Evolutionary conservation across 148 eudicot genomes (phyloP).

Genomic region (Agrostemma githago): DNA sequence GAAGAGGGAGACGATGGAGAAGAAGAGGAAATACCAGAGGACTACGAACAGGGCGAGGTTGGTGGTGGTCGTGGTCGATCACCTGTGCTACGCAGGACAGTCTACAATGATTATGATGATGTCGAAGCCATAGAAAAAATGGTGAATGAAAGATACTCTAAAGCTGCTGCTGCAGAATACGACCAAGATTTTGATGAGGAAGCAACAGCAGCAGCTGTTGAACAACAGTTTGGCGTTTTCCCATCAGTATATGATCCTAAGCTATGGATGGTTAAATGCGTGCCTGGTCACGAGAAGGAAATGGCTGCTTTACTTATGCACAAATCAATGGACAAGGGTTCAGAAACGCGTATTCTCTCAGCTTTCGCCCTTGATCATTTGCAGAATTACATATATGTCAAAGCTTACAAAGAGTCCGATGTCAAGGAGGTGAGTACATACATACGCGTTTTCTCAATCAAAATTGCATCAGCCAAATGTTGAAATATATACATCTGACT

Average conservation of each 20-base stretch:
- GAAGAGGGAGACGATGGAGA: constrained; percentile 40
- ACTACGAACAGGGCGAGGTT: constrained; percentile 52
- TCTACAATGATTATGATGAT: constrained; percentile 54
- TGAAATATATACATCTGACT: too few relatives aligned
- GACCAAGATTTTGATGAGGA: constrained; percentile 58
- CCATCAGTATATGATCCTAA: constrained; percentile 85
- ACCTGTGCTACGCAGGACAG: constrained; percentile 47
- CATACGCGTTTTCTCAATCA: too few relatives aligned
- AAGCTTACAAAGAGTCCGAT: constrained; percentile 85
- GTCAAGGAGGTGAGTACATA: constrained; percentile 61
- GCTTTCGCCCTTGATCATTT: constrained; percentile 83
- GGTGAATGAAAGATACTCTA: constrained; percentile 49
- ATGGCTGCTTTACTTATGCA: constrained; percentile 84
- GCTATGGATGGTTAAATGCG: constrained; percentile 91
- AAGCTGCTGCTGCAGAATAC: constrained; percentile 17
- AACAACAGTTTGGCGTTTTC: constrained; percentile 59
- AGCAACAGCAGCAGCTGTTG: constrained; percentile 60
- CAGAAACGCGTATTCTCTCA: constrained; percentile 61
- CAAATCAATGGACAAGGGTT: constrained; percentile 65
- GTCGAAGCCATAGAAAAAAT: constrained; percentile 56
- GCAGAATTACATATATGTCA: constrained; percentile 68
- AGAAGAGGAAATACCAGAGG: constrained; percentile 46
- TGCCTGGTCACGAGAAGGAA: constrained; percentile 91
- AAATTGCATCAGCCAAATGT: not conserved
- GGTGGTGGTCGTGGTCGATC: constrained; percentile 43